phyloP scores from a whole-genome alignment of 257 asterid species.

The Oldenlandia corymbosa region DNA sequence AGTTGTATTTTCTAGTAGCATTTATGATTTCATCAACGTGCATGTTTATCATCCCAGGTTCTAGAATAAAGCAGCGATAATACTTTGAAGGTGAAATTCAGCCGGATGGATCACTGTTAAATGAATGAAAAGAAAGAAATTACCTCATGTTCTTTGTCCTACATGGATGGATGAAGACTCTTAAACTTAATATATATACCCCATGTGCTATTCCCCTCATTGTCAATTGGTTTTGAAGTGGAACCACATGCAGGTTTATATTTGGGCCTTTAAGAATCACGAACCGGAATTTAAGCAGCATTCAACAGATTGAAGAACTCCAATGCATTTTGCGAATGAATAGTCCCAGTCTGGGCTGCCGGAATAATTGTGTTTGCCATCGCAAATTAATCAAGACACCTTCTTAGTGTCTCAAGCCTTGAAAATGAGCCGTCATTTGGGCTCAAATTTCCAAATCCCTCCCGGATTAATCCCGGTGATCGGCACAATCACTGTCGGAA shows the following conservation, averaged over 20 bases:
- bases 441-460: conserved; percentile 57
- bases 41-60: conserved; percentile 27
- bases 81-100: conserved; percentile 51
- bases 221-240: no score
- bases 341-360: conserved; percentile 71
- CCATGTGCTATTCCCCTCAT: no score
- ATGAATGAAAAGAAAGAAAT: no score
- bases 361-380: conserved; percentile 71
- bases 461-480: conserved; percentile 52
- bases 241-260: no score
- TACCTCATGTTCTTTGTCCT: no score
- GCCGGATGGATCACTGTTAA: conserved; percentile 45
- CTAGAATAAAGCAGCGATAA: conserved; percentile 64
- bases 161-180: no score
- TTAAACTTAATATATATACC: no score
- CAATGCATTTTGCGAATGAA: conserved; percentile 53
- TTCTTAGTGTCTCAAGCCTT: conserved; percentile 62
- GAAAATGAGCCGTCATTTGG: conserved; percentile 76
- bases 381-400: conserved; percentile 64
- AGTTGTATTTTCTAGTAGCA: no score
- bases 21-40: no score
- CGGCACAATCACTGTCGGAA: conserved; percentile 61
- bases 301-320: conserved; percentile 71
- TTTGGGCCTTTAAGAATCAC: no score
- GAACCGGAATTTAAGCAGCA: conserved; percentile 56